Conservation (phyloP, 306 rosid genomes). For the Alnus rubra region DNA sequence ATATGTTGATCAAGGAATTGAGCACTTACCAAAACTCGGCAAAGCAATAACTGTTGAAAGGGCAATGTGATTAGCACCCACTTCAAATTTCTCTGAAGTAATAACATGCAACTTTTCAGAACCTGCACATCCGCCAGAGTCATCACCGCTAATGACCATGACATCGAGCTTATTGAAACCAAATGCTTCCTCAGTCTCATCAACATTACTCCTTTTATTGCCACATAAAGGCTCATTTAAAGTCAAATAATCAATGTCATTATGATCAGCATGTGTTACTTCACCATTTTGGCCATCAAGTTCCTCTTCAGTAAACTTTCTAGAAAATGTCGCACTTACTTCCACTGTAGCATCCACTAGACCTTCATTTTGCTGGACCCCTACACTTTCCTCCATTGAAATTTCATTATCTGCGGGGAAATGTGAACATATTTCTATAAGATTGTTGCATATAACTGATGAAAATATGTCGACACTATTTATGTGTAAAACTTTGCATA, state of each 20-base stretch:
- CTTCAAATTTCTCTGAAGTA: background rate
- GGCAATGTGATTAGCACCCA: background rate
- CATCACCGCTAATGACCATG: background rate
- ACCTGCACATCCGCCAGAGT: background rate
- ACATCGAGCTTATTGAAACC: background rate
- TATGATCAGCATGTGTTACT: background rate
- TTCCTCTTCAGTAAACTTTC: background rate
- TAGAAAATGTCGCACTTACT: background rate
- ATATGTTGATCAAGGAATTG: background rate
- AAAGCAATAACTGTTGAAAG: constrained; percentile 1
- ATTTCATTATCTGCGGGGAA: background rate
- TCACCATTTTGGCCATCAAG: constrained; percentile 11
- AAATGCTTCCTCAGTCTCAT: background rate
- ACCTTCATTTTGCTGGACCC: background rate
- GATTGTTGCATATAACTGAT: background rate
- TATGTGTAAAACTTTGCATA: background rate
- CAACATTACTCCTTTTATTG: background rate
- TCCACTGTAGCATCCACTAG: constrained; percentile 1
- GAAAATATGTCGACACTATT: background rate
- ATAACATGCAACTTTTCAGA: background rate
- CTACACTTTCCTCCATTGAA: background rate
- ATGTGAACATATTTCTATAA: background rate
- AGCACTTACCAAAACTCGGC: background rate
- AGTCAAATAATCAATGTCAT: background rate
- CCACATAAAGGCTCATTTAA: background rate